phyloP scores from a whole-genome alignment of 2,329 filamentous ascomycete species.

The Hysterium pulicare region DNA sequence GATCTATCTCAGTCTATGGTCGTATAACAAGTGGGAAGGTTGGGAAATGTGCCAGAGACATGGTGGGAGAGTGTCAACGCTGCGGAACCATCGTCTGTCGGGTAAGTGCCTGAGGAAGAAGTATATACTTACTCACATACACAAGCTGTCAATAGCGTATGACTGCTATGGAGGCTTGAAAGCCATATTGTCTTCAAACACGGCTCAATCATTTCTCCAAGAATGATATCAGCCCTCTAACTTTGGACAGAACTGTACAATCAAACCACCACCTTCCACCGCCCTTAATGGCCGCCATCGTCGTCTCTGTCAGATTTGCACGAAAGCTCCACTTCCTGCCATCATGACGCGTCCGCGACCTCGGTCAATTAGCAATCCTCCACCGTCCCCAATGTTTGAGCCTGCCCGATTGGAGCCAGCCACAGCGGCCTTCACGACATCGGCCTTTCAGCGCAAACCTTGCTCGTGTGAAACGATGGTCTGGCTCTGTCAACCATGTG shows the following conservation, averaged over 20 bases:
- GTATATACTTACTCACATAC: not conserved
- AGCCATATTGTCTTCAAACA: no score
- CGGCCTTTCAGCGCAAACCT: constrained; percentile 50
- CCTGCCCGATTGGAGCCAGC: no score
- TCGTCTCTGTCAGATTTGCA: constrained; percentile 73
- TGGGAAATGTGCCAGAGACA: constrained; percentile 77
- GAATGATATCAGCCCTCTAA: no score
- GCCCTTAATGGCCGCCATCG: constrained; percentile 73
- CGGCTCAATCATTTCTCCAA: no score
- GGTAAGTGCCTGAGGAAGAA: no score
- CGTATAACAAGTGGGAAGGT: constrained; percentile 62
- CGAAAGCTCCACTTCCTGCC: constrained; percentile 63
- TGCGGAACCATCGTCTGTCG: constrained; percentile 78
- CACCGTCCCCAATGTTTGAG: constrained; percentile 12
- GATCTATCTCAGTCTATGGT: constrained; percentile 14
- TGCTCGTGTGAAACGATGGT: constrained; percentile 62
- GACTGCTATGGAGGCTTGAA: not conserved
- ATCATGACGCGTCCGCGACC: constrained; percentile 37
- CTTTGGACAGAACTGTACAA: constrained; percentile 72
- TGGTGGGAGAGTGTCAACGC: constrained; percentile 78
- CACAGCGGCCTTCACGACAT: constrained; percentile 41
- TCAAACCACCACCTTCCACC: constrained; percentile 70
- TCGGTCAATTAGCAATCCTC: constrained; percentile 20
- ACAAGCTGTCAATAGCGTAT: constrained; percentile 12
- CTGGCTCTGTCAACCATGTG: constrained; percentile 85